Conservation (phyloP, 768 basidiomycete species). For the Mycena haematopus region DNA sequence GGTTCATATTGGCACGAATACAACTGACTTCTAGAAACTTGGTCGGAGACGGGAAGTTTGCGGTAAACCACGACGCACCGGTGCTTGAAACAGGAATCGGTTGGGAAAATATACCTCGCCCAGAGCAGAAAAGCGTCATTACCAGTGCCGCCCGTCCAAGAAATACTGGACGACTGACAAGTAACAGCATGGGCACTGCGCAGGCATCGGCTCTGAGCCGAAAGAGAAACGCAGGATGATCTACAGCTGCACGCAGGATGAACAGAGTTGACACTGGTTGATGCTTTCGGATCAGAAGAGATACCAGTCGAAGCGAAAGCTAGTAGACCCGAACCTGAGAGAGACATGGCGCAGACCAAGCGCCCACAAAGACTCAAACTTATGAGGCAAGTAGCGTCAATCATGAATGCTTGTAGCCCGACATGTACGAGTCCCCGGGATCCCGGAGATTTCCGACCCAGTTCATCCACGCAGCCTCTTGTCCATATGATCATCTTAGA, state of each 20-base stretch:
- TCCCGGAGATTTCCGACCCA: no score
- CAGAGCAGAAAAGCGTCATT: not conserved
- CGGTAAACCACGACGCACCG: not conserved
- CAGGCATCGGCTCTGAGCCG: not conserved
- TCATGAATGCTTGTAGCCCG: no score
- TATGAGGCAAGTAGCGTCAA: no score
- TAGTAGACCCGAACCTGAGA: not conserved
- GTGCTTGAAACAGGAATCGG: not conserved
- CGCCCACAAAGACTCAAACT: not conserved
- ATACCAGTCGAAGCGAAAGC: not conserved
- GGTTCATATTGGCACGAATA: no score
- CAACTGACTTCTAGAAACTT: slow-evolving; percentile 15
- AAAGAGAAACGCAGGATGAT: not conserved
- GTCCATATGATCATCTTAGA: no score
- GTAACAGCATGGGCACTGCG: slow-evolving; percentile 22
- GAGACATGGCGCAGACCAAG: not conserved
- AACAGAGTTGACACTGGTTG: slow-evolving; percentile 8
- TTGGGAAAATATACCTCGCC: no score
- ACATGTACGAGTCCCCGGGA: no score
- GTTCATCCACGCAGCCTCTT: no score
- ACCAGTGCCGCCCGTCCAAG: slow-evolving; percentile 19
- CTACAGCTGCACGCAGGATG: slow-evolving; percentile 14
- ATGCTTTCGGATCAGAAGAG: not conserved
- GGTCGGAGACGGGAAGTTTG: slow-evolving; percentile 4
- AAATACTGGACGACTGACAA: slow-evolving; percentile 18